Conservation (phyloP, 2,329 filamentous ascomycete genomes). For the Penicillium sp. region DNA sequence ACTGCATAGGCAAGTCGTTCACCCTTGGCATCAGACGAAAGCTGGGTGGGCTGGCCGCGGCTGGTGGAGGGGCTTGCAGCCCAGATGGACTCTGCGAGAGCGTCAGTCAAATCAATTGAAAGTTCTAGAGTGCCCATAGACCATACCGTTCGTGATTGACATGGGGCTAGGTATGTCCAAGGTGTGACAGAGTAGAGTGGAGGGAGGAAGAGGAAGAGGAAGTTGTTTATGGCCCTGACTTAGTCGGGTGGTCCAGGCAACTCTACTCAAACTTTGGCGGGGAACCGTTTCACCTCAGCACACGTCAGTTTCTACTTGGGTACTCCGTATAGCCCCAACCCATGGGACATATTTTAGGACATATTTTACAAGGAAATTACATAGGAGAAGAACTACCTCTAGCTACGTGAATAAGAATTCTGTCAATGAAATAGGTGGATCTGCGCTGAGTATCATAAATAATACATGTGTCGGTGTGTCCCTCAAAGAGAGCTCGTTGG, state of each 20-base stretch:
- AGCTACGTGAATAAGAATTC: background rate
- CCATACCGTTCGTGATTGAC: constrained; percentile 44
- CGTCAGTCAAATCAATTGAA: constrained; percentile 15
- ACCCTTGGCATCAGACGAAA: constrained; percentile 83
- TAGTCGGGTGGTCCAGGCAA: constrained; percentile 2
- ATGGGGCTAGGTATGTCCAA: constrained; percentile 27
- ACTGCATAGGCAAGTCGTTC: constrained; percentile 91
- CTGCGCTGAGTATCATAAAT: constrained; percentile 21
- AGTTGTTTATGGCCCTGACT: constrained; percentile 18
- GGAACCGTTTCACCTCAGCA: constrained; percentile 1
- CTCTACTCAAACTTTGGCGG: constrained; percentile 9
- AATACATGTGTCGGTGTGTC: constrained; percentile 17
- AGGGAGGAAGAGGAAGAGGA: constrained; percentile 4
- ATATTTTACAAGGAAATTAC: too few species aligned
- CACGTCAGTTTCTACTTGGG: background rate
- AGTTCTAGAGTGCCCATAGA: background rate
- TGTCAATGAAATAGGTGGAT: constrained; percentile 8
- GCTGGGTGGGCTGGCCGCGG: constrained; percentile 80
- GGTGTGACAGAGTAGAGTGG: constrained; percentile 3
- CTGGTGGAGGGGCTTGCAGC: constrained; percentile 79
- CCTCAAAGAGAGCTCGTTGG: constrained; percentile 6
- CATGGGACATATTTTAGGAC: too few species aligned
- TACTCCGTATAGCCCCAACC: background rate
- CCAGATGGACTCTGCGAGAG: constrained; percentile 62
- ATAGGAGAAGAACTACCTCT: too few species aligned